Evolutionary conservation across 495 filamentous ascomycete genomes (phyloP).

Genomic region (Tuber indicum): DNA sequence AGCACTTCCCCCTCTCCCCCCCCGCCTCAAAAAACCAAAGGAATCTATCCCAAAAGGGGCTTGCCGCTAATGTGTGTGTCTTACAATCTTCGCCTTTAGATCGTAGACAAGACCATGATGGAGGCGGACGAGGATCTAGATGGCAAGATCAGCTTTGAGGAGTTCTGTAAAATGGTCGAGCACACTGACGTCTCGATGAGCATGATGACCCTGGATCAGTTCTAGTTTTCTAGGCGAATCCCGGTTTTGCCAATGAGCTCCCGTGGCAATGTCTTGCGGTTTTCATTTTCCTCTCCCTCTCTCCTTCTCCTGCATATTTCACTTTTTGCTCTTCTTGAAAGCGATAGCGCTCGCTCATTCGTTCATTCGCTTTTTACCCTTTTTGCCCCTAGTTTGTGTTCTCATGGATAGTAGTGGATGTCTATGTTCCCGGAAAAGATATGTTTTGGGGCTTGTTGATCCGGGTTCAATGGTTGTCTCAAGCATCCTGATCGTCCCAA

Average conservation of each 20-base stretch:
- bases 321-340: constrained; percentile 5
- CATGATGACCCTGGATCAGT: constrained; percentile 58
- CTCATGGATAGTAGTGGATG: not conserved
- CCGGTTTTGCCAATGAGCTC: constrained; percentile 8
- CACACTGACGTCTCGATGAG: constrained; percentile 96
- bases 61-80: constrained; percentile 33
- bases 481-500: constrained; percentile 10
- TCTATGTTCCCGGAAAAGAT: not conserved
- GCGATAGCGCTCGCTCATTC: not conserved
- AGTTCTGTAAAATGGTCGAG: constrained; percentile 98
- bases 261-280: not conserved
- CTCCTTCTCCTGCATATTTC: constrained; percentile 9
- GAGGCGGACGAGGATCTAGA: constrained; percentile 94
- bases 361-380: constrained; percentile 5
- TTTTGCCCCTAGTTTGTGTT: not conserved
- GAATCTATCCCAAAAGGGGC: constrained; percentile 15
- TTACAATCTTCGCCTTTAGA: constrained; percentile 44
- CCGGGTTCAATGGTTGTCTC: constrained; percentile 27
- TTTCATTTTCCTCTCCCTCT: not conserved
- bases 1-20: constrained; percentile 10
- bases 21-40: constrained; percentile 18
- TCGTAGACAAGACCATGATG: constrained; percentile 99
- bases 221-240: constrained; percentile 27
- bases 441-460: constrained; percentile 17
- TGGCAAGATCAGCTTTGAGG: constrained; percentile 98